A percentile compares a stretch with the other conserved stretches of the same genome.
Evolutionary conservation across 1,284 basidiomycete genomes (phyloP).

Genomic region (Agroathelia rolfsii): DNA sequence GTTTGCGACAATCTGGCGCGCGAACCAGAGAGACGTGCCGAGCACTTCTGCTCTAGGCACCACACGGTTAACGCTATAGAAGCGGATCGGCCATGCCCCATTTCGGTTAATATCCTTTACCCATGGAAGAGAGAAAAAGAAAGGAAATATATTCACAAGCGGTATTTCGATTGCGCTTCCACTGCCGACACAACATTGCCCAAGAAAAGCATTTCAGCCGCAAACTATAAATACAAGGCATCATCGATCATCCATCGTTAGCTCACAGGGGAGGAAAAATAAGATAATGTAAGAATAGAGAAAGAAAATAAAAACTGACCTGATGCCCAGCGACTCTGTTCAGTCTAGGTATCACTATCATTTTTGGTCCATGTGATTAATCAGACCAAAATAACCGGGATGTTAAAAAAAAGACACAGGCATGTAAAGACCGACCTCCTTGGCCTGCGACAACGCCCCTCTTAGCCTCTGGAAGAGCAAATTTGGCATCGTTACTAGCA

Average conservation of each 20-base stretch:
- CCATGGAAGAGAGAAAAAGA: conserved; percentile 14
- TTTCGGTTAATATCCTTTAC: not conserved
- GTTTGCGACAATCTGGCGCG: conserved; percentile 50
- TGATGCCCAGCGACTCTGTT: conserved; percentile 57
- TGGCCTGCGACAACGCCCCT: conserved; percentile 69
- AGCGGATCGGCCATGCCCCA: conserved; percentile 7
- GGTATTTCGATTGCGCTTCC: conserved; percentile 61
- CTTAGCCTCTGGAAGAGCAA: conserved; percentile 77
- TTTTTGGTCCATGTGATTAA: conserved; percentile 2
- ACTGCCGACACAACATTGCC: conserved; percentile 59
- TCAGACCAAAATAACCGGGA: conserved; percentile 1
- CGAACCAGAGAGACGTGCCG: conserved; percentile 52
- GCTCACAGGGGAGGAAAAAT: conserved; percentile 14
- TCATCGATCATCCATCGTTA: conserved; percentile 16
- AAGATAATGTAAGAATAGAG: conserved; percentile 7
- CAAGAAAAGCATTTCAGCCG: conserved; percentile 69
- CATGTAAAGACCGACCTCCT: conserved; percentile 42
- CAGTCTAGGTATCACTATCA: conserved; percentile 53
- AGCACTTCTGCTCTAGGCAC: conserved; percentile 50
- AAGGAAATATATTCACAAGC: conserved; percentile 46
- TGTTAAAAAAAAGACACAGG: conserved; percentile 14
- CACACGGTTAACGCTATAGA: conserved; percentile 55
- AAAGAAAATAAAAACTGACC: conserved; percentile 26
- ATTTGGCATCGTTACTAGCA: conserved; percentile 59
- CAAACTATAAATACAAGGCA: conserved; percentile 36